Evolutionary conservation across 1,284 basidiomycete species (phyloP).

Genomic region (Ustilago shanxiensis): DNA sequence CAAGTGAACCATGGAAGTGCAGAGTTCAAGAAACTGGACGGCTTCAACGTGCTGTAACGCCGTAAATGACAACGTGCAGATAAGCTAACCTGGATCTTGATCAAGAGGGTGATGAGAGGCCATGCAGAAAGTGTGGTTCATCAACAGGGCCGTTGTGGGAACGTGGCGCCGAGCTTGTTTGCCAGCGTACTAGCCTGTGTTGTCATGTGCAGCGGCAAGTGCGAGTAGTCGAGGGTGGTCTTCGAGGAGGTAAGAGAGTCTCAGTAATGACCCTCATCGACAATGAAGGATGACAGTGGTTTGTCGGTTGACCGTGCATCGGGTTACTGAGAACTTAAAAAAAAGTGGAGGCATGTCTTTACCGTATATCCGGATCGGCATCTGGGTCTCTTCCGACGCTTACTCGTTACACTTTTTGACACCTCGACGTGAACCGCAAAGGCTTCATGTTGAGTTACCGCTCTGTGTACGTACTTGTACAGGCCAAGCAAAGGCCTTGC

Average conservation of each 20-base stretch:
- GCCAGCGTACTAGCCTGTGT: background rate
- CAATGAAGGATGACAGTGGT: slow-evolving; percentile 2
- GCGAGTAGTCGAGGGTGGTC: background rate
- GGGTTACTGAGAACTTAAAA: background rate
- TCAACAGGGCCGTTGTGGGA: background rate
- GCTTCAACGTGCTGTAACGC: background rate
- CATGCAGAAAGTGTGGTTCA: background rate
- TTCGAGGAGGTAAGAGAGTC: background rate
- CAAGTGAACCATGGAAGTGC: too few relatives aligned
- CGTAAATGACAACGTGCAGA: background rate
- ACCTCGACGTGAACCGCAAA: background rate
- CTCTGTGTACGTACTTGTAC: background rate
- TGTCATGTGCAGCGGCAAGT: background rate
- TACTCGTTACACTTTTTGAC: background rate
- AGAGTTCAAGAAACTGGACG: background rate
- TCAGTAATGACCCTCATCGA: background rate
- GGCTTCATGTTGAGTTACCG: background rate
- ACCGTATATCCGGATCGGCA: background rate
- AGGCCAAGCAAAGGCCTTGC: too few relatives aligned
- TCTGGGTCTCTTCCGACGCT: background rate
- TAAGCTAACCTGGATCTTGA: background rate
- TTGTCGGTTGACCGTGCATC: slow-evolving; percentile 8
- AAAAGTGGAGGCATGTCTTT: slow-evolving; percentile 18
- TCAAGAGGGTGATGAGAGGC: background rate
- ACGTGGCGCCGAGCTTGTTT: background rate